Conservation (phyloP, 2,329 filamentous ascomycete species). For the Gremmenia infestans region DNA sequence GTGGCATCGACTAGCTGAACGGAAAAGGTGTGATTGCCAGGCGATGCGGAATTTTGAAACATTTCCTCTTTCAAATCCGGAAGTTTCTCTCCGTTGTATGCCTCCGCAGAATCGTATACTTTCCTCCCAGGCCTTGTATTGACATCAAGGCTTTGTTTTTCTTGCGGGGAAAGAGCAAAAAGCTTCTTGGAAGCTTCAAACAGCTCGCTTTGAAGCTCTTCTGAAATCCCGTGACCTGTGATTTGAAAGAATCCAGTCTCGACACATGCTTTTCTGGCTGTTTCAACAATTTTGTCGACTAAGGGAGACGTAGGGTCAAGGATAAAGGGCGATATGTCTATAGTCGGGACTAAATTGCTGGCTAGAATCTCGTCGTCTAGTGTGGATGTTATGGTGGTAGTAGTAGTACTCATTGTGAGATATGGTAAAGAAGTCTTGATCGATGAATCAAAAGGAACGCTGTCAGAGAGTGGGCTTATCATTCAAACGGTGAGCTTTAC, state of each 20-base stretch:
- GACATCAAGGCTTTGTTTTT: constrained; percentile 39
- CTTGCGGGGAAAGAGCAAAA: constrained; percentile 42
- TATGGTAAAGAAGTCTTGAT: neutral
- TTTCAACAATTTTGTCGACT: constrained; percentile 26
- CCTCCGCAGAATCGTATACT: neutral
- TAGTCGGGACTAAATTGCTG: constrained; percentile 14
- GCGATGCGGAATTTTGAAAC: neutral
- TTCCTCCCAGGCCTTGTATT: constrained; percentile 31
- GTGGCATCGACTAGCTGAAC: neutral
- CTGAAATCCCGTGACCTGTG: constrained; percentile 40
- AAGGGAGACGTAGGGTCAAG: constrained; percentile 10
- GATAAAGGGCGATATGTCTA: constrained; percentile 22
- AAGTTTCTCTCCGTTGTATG: constrained; percentile 37
- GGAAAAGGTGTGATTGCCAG: neutral
- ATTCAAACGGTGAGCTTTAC: neutral
- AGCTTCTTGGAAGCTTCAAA: constrained; percentile 39
- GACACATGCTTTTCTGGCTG: constrained; percentile 39
- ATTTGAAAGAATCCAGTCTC: constrained; percentile 51
- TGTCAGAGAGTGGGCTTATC: neutral
- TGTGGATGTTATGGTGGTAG: neutral
- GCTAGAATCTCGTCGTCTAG: neutral
- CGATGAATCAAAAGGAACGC: neutral
- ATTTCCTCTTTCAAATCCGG: constrained; percentile 42
- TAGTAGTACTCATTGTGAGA: neutral
- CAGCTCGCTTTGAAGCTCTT: constrained; percentile 35